These are phyloP conservation scores for Globisporangium nodosum DNA, from an alignment of 352 stramenopile species.

Conservation along the genomic window DNA sequence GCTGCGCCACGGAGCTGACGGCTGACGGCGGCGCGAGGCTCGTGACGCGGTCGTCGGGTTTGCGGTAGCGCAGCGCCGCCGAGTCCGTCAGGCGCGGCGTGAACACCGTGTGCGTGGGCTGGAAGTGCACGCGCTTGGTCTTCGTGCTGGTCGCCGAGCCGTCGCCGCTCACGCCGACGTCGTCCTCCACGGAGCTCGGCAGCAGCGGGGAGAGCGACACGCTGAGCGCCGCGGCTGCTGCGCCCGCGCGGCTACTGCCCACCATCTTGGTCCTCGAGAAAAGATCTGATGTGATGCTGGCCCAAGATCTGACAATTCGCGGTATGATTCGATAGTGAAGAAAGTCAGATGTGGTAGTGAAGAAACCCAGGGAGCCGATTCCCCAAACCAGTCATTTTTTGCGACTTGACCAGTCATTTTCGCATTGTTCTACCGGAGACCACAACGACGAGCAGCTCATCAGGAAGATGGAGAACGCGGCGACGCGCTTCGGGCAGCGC, in stretches of 20 bases:
- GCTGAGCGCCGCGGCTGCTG: constrained; percentile 45
- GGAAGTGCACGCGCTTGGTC: constrained; percentile 73
- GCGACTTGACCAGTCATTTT: neutral
- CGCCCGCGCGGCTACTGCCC: constrained; percentile 25
- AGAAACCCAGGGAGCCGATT: neutral
- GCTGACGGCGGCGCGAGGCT: constrained; percentile 64
- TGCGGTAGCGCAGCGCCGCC: constrained; percentile 67
- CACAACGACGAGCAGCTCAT: neutral
- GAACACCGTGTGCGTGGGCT: constrained; percentile 84
- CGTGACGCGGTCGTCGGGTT: constrained; percentile 69
- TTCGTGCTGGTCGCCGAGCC: neutral
- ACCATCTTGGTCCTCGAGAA: constrained; percentile 24
- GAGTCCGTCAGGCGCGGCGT: constrained; percentile 71
- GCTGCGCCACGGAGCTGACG: constrained; percentile 78
- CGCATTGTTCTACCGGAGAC: neutral
- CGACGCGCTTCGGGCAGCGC: constrained; percentile 78
- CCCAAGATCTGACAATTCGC: neutral
- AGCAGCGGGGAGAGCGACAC: constrained; percentile 75
- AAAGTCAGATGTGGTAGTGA: neutral
- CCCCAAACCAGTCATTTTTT: no score
- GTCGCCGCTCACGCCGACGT: constrained; percentile 6
- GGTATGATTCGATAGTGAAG: neutral
- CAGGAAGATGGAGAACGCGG: constrained; percentile 57
- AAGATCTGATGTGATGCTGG: neutral
- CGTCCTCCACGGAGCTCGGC: constrained; percentile 69